These are phyloP conservation scores for Papilionanthe hybrid DNA, from an alignment of 116 monocot species.

Conservation along the genomic window DNA sequence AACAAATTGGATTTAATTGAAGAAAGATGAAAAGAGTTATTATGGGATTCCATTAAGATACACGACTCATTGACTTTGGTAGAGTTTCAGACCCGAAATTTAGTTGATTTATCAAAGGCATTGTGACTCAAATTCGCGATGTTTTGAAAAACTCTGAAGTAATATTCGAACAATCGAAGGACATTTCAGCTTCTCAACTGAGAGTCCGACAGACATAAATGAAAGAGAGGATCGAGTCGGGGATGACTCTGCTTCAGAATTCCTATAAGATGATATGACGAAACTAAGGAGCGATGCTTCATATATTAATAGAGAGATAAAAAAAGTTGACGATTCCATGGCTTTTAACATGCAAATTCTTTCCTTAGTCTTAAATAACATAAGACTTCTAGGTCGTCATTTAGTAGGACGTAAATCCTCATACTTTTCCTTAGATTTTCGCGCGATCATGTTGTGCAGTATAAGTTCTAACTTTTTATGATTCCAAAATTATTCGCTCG, in stretches of 20 bases:
- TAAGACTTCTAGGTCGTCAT: no score
- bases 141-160: slow-evolving; percentile 52
- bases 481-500: no score
- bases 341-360: slow-evolving; percentile 63
- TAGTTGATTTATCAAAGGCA: slow-evolving; percentile 42
- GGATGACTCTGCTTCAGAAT: slow-evolving; percentile 45
- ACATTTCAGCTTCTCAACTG: slow-evolving; percentile 49
- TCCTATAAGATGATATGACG: slow-evolving; percentile 54
- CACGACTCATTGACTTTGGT: slow-evolving; percentile 57
- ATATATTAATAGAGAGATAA: slow-evolving; percentile 52
- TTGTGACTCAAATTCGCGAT: slow-evolving; percentile 38
- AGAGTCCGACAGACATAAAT: slow-evolving; percentile 47
- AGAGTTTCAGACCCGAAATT: slow-evolving; percentile 33
- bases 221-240: slow-evolving; percentile 44
- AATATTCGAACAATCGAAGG: slow-evolving; percentile 60
- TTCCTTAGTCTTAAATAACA: no score
- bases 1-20: slow-evolving; percentile 57
- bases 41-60: slow-evolving; percentile 37
- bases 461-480: no score
- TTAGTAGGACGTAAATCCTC: no score
- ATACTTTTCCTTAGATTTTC: no score
- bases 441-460: no score
- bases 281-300: slow-evolving; percentile 46
- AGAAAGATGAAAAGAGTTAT: slow-evolving; percentile 42
- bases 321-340: slow-evolving; percentile 52